Percentiles rank a stretch among this genome's conserved stretches.
phyloP scores from a whole-genome alignment of 1,139 yeast species.

The Taiozyma sp. region DNA sequence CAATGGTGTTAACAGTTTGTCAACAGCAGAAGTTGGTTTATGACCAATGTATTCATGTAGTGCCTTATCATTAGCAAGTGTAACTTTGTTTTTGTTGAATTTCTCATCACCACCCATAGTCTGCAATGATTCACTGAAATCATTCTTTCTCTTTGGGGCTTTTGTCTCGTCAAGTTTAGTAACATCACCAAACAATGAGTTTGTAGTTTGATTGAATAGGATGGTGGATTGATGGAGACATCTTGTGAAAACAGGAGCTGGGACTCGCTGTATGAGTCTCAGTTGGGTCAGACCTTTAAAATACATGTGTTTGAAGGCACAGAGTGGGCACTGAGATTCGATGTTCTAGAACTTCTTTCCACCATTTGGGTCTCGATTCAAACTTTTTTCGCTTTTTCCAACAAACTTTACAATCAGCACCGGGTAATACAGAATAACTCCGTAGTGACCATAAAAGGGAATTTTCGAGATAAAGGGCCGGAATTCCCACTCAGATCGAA shows the following conservation, averaged over 20 bases:
- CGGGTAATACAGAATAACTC: not conserved
- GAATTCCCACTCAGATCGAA: not conserved
- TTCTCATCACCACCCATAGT: constrained; percentile 15
- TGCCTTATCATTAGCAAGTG: constrained; percentile 34
- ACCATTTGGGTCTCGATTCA: not conserved
- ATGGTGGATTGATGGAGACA: not conserved
- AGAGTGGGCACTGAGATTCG: not conserved
- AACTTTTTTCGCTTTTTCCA: not conserved
- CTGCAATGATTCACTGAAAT: constrained; percentile 21
- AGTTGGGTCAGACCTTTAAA: not conserved
- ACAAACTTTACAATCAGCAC: not conserved
- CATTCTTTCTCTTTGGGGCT: constrained; percentile 13
- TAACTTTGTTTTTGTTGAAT: constrained; percentile 18
- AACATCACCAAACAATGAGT: constrained; percentile 22
- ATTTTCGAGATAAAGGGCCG: not conserved
- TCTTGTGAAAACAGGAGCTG: not conserved
- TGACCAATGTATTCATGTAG: constrained; percentile 37
- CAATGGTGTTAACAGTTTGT: constrained; percentile 60
- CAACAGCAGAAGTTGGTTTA: constrained; percentile 39
- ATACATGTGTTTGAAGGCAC: not conserved
- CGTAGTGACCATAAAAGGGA: not conserved
- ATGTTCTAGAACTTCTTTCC: not conserved
- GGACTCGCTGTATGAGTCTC: not conserved
- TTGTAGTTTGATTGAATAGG: not conserved
- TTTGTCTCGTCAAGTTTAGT: constrained; percentile 16